Evolutionary conservation across 2,329 filamentous ascomycete genomes (phyloP).

Genomic region (Penicillium sp.): DNA sequence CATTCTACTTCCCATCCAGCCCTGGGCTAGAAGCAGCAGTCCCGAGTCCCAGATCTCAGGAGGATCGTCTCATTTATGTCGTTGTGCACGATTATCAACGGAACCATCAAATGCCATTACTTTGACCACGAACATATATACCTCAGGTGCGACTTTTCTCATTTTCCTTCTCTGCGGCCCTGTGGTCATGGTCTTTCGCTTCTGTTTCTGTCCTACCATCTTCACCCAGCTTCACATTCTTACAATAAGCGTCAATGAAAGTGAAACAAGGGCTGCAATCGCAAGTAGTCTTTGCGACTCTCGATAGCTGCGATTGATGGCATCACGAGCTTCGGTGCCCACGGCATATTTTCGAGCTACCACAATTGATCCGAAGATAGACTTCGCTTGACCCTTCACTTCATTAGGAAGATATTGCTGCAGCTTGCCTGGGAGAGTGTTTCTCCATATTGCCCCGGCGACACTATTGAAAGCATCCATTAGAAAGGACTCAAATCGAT

Average conservation of each 20-base stretch:
- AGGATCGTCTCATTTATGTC: too few relatives aligned
- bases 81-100: too few relatives aligned
- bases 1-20: too few relatives aligned
- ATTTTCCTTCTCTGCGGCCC: too few relatives aligned
- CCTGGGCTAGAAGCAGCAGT: too few relatives aligned
- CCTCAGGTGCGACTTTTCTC: slow-evolving; percentile 1
- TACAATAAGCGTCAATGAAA: slow-evolving; percentile 13
- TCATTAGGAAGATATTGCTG: slow-evolving; percentile 16
- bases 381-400: slow-evolving; percentile 11
- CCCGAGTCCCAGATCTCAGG: too few relatives aligned
- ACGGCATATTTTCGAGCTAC: slow-evolving; percentile 13
- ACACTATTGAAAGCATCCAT: slow-evolving; percentile 14
- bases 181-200: too few relatives aligned
- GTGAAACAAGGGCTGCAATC: slow-evolving; percentile 13
- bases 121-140: not conserved
- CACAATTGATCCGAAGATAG: slow-evolving; percentile 19
- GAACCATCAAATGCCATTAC: too few relatives aligned
- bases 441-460: slow-evolving; percentile 34
- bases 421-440: slow-evolving; percentile 15
- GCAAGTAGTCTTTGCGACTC: slow-evolving; percentile 17
- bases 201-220: too few relatives aligned
- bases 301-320: slow-evolving; percentile 18
- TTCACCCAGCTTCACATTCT: too few relatives aligned
- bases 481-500: not conserved
- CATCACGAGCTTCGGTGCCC: slow-evolving; percentile 10